Conservation (phyloP, 495 filamentous ascomycete species). For the Talaromyces trachyspermus region DNA sequence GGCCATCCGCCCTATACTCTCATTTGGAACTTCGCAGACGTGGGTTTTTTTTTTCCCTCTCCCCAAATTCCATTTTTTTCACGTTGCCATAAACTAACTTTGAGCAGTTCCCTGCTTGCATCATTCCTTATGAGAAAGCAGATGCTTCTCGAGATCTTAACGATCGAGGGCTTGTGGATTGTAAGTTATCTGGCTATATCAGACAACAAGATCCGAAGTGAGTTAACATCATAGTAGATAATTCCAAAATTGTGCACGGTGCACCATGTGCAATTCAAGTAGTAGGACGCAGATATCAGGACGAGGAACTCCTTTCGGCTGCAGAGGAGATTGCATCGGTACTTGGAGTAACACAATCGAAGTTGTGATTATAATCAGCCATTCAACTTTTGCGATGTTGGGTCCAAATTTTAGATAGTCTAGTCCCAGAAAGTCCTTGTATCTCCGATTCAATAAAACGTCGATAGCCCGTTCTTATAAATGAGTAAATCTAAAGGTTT, state of each 20-base stretch:
- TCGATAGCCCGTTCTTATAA: neutral
- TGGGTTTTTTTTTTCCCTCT: constrained; percentile 9
- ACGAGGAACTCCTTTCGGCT: constrained; percentile 12
- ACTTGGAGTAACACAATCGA: neutral
- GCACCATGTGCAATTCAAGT: constrained; percentile 26
- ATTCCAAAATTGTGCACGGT: constrained; percentile 2
- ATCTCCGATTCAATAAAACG: neutral
- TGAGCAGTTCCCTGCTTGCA: constrained; percentile 13
- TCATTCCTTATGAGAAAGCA: constrained; percentile 15
- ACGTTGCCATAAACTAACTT: constrained; percentile 1
- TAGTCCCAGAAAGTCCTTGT: neutral
- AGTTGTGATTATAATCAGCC: neutral
- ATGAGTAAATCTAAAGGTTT: neutral
- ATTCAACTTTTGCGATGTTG: neutral
- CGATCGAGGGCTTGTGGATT: constrained; percentile 13
- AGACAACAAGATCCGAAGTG: constrained; percentile 14
- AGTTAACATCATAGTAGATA: neutral
- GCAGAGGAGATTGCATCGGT: neutral
- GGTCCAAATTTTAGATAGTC: neutral
- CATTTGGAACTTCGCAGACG: constrained; percentile 14
- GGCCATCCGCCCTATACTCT: constrained; percentile 13
- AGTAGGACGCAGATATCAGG: constrained; percentile 20
- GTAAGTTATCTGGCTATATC: constrained; percentile 19
- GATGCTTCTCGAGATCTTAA: constrained; percentile 9
- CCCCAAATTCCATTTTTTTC: neutral